Percentiles rank a stretch among this genome's conserved stretches.
Evolutionary conservation across 768 basidiomycete species (phyloP).

Genomic region (Tylopilus rubrobrunneus): DNA sequence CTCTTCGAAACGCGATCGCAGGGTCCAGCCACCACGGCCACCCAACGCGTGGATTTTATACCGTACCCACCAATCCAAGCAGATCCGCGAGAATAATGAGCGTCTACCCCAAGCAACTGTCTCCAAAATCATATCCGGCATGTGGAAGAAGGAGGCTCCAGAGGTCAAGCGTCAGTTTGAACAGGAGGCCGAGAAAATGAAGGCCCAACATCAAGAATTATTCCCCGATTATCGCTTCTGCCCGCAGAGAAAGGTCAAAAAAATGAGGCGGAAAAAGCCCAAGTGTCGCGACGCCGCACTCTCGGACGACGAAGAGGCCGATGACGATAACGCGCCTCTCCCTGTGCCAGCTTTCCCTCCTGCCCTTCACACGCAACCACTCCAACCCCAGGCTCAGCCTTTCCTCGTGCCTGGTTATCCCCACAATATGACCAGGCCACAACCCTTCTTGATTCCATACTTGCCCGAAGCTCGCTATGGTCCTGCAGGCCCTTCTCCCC

Average conservation of each 20-base stretch:
- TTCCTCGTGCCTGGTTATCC: conserved; percentile 1
- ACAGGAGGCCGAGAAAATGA: conserved; percentile 47
- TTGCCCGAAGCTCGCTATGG: conserved; percentile 26
- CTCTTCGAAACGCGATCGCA: conserved; percentile 5
- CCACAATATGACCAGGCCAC: conserved; percentile 10
- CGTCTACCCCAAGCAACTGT: conserved; percentile 55
- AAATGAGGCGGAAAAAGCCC: conserved; percentile 27
- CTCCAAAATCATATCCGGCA: conserved; percentile 55
- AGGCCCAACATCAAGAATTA: conserved; percentile 45
- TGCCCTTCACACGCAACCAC: neutral
- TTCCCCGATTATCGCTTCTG: conserved; percentile 59
- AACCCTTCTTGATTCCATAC: conserved; percentile 23
- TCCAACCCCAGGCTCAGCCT: neutral
- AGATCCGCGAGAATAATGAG: conserved; percentile 24
- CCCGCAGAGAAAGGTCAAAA: conserved; percentile 52
- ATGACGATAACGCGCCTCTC: neutral
- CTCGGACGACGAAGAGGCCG: neutral
- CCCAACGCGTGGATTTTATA: conserved; percentile 85
- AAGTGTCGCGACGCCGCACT: conserved; percentile 20
- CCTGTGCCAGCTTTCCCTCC: neutral
- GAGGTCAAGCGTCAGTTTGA: conserved; percentile 50
- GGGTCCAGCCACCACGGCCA: conserved; percentile 53
- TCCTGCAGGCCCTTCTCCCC: conserved; percentile 48
- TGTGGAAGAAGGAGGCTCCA: conserved; percentile 59
- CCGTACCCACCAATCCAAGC: conserved; percentile 52